Base-by-base conservation (phyloP, 768 basidiomycete species). In the Podaxis sp. region DNA sequence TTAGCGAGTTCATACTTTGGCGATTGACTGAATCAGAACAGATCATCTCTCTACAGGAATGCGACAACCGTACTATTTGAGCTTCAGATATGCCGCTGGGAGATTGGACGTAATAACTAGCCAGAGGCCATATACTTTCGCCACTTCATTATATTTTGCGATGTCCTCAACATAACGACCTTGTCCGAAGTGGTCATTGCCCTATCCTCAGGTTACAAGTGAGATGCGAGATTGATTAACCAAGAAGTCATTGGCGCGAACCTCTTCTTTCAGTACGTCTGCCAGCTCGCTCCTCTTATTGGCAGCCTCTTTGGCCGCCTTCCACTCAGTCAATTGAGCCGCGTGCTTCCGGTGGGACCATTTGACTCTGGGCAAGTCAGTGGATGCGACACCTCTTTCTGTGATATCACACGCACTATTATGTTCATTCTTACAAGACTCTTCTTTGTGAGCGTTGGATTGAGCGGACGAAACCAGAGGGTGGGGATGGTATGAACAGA, bases 81-180 rank as follows among this genome's bases (percentile, higher is more conserved):
- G 71, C 51, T 77, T 77, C 13, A 75, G 50, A 53, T 74, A 73
- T 2, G 73, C 71, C 4, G 72, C 74, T 18, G 75, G 70, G 11
- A 76, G 59, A 56, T 77, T 77, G 25, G 73, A 74, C 65, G 71
- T 63, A n/a, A 77, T 62, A 4, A 72, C 66, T 4, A 74, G 68
- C 25, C 70, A 73, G 10, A 68, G 68, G 14, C 74, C 74, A 56
- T 64, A 69, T 1, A 67, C 10, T 4, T 65, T 61, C 18, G 76
- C 70, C 0, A 73, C 73, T 10, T 61, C 52, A 5, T 63, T 66
- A 55, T 76, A 78, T 16, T 64, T 50, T 1, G 42, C 55, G 1
- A 68, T 68, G 1, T 76, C 76, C 21, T 62, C 69, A 16, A 65
- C 21, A 47, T 74, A 76, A 50, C 71, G 66, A 4, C 72, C 74